Evolutionary conservation across 1,284 basidiomycete genomes (phyloP).

Genomic region (Ceratobasidium sp.): DNA sequence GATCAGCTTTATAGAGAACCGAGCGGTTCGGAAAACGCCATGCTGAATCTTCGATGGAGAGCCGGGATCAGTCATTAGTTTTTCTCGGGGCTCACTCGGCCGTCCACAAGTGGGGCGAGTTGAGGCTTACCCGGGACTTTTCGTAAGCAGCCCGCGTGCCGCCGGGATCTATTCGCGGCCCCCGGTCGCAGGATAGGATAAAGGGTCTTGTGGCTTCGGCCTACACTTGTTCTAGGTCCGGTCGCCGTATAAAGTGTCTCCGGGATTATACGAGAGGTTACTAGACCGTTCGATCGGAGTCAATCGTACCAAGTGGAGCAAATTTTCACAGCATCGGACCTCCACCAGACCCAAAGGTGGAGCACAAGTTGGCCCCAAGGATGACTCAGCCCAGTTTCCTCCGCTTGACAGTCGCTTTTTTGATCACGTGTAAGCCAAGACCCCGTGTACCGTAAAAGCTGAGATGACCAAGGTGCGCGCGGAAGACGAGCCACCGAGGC

Average conservation of each 20-base stretch:
- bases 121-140: constrained; percentile 8
- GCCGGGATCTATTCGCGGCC: constrained; percentile 12
- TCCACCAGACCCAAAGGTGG: background rate
- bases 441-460: no score
- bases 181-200: constrained; percentile 18
- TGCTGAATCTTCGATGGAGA: constrained; percentile 19
- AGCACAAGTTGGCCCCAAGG: background rate
- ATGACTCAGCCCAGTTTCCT: no score
- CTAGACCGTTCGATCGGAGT: no score
- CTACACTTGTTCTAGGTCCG: no score
- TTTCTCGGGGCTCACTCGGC: constrained; percentile 11
- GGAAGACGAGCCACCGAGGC: background rate
- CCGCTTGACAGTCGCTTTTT: no score
- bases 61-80: background rate
- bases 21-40: constrained; percentile 4
- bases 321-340: constrained; percentile 12
- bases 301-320: no score
- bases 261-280: background rate
- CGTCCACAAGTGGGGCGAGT: background rate
- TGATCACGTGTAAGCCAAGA: no score
- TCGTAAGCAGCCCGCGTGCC: constrained; percentile 28
- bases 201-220: background rate
- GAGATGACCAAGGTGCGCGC: constrained; percentile 1
- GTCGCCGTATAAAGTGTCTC: background rate
- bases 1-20: background rate